phyloP scores from a whole-genome alignment of 1,139 yeast genomes.

The Pichia sorboxylosa region DNA sequence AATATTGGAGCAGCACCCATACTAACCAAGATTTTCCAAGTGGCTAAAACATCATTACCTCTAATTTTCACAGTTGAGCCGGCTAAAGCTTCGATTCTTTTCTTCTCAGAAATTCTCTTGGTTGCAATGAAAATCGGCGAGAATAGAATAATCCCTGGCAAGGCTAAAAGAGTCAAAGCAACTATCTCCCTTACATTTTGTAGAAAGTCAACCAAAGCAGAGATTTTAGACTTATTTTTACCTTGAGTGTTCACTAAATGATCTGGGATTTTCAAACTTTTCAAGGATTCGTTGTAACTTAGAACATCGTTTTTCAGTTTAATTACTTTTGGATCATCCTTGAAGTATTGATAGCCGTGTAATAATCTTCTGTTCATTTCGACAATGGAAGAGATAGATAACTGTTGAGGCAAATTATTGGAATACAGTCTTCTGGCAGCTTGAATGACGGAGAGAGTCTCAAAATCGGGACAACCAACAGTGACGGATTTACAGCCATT shows the following conservation, averaged over 20 bases:
- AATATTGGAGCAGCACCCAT: slow-evolving; percentile 83
- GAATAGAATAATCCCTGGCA: slow-evolving; percentile 79
- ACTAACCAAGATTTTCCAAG: slow-evolving; percentile 88
- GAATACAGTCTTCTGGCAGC: slow-evolving; percentile 87
- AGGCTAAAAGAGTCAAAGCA: slow-evolving; percentile 46
- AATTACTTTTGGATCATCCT: slow-evolving; percentile 59
- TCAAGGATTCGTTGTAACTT: slow-evolving; percentile 55
- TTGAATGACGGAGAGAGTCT: slow-evolving; percentile 82
- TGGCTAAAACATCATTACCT: slow-evolving; percentile 88
- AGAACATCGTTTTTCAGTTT: slow-evolving; percentile 50
- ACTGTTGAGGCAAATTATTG: slow-evolving; percentile 51
- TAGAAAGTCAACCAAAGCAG: slow-evolving; percentile 29
- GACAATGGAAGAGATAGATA: slow-evolving; percentile 74
- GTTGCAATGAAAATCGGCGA: slow-evolving; percentile 82
- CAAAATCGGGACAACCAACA: slow-evolving; percentile 85
- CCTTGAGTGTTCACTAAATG: slow-evolving; percentile 68
- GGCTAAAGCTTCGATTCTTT: slow-evolving; percentile 74
- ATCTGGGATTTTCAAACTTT: slow-evolving; percentile 68
- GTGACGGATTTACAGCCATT: slow-evolving; percentile 80
- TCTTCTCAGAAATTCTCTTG: slow-evolving; percentile 54
- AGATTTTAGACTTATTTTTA: slow-evolving; percentile 25
- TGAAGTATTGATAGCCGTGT: slow-evolving; percentile 62
- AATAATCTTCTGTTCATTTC: slow-evolving; percentile 84
- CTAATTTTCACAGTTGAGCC: slow-evolving; percentile 79
- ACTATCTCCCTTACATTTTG: slow-evolving; percentile 44